Evolutionary conservation across 305 asterid species (phyloP), one percentile per base, ranked within the genome.

Genomic region (Nicotiana rustica): DNA sequence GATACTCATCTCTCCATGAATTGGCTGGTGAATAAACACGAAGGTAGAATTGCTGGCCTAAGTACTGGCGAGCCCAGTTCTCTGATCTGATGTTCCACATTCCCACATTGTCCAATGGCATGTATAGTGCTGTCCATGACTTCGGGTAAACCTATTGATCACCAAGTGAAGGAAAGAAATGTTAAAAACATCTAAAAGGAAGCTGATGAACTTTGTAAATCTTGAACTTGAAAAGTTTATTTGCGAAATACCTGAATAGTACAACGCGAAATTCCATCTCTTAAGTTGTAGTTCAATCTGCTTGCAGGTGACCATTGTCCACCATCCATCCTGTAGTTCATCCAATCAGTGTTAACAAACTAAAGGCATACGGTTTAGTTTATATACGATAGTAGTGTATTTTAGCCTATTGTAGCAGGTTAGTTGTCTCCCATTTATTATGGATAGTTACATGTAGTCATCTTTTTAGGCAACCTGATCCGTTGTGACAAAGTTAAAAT

Each of bases 81-180:
- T 80, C 89, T 12, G 91, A 89, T 71, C 90, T 81, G 1, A 89
- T 47, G 47, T 89, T 89, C 91, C 91, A 89, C 91, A 89, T 89
- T 31, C 91, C 91, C 25, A 85, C 90, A 18, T 89, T 89, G 86
- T 89, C 91, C 71, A 89, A 79, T 17, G 91, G 90, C 90, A 87
- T 89, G 85, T 87, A 89, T 55, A 87, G 57, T 10, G 91, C 91
- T 29, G 90, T 87, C 91, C 91, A 87, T 65, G 90, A 85, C n/a
- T 31, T 77, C 9, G 91, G 91, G 78, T 87, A 89, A 17, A 89
- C 91, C 90, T 88, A 73, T n/a, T 76, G n/a, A 76, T 56, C 66
- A 70, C 70, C 49, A 49, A 44, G 68, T 64, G 21, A 59, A 25
- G 3, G 61, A 65, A 13, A 78, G 19, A 49, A 35, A 55, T 76